Evolutionary conservation across 805 yeast genomes (phyloP), one percentile per base, ranked within the genome.

Genomic region (Lachancea dasiensis): DNA sequence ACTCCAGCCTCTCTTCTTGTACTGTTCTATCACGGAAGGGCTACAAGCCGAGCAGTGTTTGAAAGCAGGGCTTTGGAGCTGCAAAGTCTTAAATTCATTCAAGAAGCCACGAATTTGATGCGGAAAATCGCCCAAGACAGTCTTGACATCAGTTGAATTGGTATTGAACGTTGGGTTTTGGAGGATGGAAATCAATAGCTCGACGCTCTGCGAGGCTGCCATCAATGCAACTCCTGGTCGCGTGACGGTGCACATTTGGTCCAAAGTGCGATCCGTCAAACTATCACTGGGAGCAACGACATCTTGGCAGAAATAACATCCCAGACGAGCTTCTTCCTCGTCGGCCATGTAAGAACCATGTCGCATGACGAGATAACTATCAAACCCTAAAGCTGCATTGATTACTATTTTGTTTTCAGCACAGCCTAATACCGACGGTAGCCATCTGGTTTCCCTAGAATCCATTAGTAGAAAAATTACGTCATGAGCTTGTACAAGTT

Each of bases 211-310:
- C 0, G 96, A 77, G 0, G 95, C 75, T 0, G 97, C 97, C 61
- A 86, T 64, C 50, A 83, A 64, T 0, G 99, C 95, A 1, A 83
- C 89, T 0, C 99, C 98, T 0, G 99, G 97, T 27, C 98, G 69
- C 0, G 98, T 92, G 1, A 92, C 98, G 0, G 99, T 92, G 55
- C 99, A 92, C 97, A 92, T 92, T 60, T 92, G 97, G 61, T 92
- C 99, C 40, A 92, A 65, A 0, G 97, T 84, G 36, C 95, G 69
- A 52, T 87, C 95, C 0, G 85, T 70, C n/a, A 86, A 63, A 41
- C 95, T 81, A 56, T 92, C 95, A 2, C 77, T 68, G 0, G 99
- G 98, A 0, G 97, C 97, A 36, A 86, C 86, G 6, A 92, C 89
- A 56, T 92, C 98, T 56, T 86, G 86, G 61, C 99, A 92, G 60